Percentiles rank a stretch among this genome's conserved stretches.
These are phyloP conservation scores for Trichoderma afroharzianum DNA, from an alignment of 2,329 filamentous ascomycete species.

Conservation along the genomic window DNA sequence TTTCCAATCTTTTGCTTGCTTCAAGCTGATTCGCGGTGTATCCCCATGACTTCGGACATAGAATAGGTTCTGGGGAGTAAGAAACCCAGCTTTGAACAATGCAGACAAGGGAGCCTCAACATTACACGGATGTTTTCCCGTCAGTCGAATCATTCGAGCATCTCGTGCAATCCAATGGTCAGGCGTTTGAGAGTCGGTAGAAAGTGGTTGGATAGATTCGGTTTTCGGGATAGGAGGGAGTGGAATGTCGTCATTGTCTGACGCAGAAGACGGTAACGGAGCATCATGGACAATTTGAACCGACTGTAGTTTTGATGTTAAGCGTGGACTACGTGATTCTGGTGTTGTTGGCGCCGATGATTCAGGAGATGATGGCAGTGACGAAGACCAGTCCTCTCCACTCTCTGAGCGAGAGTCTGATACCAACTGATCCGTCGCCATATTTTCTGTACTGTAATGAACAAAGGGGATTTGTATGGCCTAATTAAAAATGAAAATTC, in stretches of 20 bases:
- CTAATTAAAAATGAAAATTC: neutral
- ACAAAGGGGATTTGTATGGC: neutral
- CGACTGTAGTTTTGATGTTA: neutral
- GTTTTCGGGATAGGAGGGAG: neutral
- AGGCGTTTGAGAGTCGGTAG: conserved; percentile 58
- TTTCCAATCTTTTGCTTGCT: conserved; percentile 70
- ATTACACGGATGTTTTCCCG: conserved; percentile 88
- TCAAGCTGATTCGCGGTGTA: conserved; percentile 74
- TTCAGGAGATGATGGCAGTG: neutral
- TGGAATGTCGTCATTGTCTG: neutral
- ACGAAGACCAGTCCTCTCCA: neutral
- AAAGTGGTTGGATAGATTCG: neutral
- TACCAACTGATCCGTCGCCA: neutral
- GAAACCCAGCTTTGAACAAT: conserved; percentile 75
- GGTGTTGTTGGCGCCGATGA: neutral
- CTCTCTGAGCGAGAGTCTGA: neutral
- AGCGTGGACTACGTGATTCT: neutral
- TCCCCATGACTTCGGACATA: conserved; percentile 87
- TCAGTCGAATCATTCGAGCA: conserved; percentile 76
- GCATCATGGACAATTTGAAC: neutral
- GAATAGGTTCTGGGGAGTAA: conserved; percentile 83
- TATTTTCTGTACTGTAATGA: neutral
- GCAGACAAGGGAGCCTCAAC: conserved; percentile 77
- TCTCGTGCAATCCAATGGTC: conserved; percentile 79
- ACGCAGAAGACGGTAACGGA: neutral